Base-by-base conservation (phyloP, 257 asterid genomes). In the Przewalskia tangutica region DNA sequence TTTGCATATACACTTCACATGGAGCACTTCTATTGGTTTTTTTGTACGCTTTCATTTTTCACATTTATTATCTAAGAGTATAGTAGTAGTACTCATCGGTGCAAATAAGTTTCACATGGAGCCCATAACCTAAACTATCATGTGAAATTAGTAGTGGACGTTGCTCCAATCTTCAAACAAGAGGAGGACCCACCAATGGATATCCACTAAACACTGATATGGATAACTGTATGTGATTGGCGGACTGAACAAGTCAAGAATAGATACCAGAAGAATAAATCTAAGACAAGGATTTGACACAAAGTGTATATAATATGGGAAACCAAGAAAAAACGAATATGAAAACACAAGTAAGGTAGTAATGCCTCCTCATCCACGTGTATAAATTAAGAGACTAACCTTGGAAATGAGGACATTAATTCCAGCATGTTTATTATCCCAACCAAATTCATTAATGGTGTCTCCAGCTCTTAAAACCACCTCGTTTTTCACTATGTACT, bases 401-500 rank as follows among this genome's bases (percentile, higher is more conserved):
- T 94, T 93, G 88, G 98, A 91, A 63, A 93, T 90, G 83, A 94
- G 97, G 6, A 94, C 90, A 86, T 94, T 91, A 80, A 94, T 94
- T 51, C 98, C 97, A 6, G 98, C 97, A 53, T 94, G 98, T 85
- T 94, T 93, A 89, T 94, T 93, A 85, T 91, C 97, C 98, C 98
- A 93, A 38, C 98, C 98, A 79, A 94, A 93, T 88, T 93, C 98
- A 84, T 94, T 91, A 84, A 94, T 91, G 4, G 93, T 89, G 65
- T 94, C 98, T 67, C 96, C 96, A n/a, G 97, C 98, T 81, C 97
- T 85, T 56, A 94, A 84, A 2, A 91, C 73, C 4, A 91, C 95
- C 89, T 93, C 94, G 86, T 94, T 94, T 85, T 82, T 84, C 75
- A 91, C 92, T 68, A 94, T 94, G 85, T 93, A 94, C 76, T 94